Base-by-base conservation (phyloP, 139 green algal species). In the Tetradesmus obliquus region DNA sequence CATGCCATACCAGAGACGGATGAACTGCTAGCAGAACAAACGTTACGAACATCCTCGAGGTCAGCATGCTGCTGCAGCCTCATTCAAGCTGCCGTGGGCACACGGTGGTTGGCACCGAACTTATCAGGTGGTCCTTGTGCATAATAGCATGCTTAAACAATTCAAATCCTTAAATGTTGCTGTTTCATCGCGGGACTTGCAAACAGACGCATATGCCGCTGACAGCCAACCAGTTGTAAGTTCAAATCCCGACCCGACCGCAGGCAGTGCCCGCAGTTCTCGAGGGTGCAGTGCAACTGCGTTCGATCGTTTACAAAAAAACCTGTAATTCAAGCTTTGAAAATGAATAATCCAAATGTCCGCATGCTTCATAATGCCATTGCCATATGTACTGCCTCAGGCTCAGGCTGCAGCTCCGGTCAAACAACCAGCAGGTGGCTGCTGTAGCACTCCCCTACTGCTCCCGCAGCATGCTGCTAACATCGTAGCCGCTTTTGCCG, bases 401-500 rank as follows among this genome's bases (percentile, higher is more conserved):
- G 24, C 24, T n/a, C 76, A 45, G 32, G 32, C 66, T 82, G 76
- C 76, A 82, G 24, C 24, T n/a, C 76, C 32, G 32, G 32, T 45
- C 32, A 45, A 45, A 45, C 32, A 45, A 45, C 32, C 32, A 45
- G 32, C 32, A 45, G 32, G 32, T 45, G 32, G 32, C 32, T 45
- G 5, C 24, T 82, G 76, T 22, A n/a, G 24, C n/a, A 5, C 22
- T 13, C 2, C 53, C 22, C 24, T 55, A 53, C 6, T 82, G n/a
- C 76, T 82, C 24, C n/a, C 24, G 76, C 24, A 82, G 24, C 76
- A 51, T 82, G 76, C 76, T 82, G 3, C 20, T 7, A 22, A 92
- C 5, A 20, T 92, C 58, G 80, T 92, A 92, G 5, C 88, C 88
- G 57, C 88, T 92, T 91, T 90, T 82, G 7, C 97, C 97, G 9